Evolutionary conservation across 192 early-diverging fungal species (phyloP).

Genomic region (Spizellomyces punctatus): DNA sequence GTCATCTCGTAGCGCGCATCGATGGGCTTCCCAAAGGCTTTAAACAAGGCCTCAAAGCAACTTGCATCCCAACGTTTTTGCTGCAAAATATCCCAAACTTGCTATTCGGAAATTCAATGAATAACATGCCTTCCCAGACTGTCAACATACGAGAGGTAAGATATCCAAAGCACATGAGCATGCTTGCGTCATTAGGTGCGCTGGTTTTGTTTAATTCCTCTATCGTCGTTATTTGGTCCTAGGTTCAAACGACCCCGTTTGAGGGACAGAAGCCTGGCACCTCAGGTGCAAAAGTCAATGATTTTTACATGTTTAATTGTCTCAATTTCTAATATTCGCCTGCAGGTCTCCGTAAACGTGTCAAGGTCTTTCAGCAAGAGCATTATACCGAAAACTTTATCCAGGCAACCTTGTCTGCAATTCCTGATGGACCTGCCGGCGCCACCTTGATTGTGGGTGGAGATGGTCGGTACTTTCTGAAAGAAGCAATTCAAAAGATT

Average conservation of each 20-base stretch:
- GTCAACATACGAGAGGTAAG: neutral
- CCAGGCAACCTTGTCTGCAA: slow-evolving; percentile 79
- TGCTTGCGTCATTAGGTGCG: neutral
- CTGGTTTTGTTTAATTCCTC: slow-evolving; percentile 2
- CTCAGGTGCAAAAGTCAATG: slow-evolving; percentile 43
- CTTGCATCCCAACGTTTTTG: too few species aligned
- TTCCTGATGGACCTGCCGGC: slow-evolving; percentile 76
- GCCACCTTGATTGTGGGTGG: slow-evolving; percentile 92
- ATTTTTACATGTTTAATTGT: slow-evolving; percentile 9
- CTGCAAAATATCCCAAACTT: too few species aligned
- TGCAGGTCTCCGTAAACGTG: slow-evolving; percentile 89
- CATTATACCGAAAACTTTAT: slow-evolving; percentile 98
- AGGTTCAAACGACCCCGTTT: slow-evolving; percentile 72
- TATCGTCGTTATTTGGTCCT: neutral
- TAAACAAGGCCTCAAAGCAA: too few species aligned
- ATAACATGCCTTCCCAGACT: neutral
- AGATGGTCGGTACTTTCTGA: slow-evolving; percentile 89
- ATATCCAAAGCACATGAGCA: neutral
- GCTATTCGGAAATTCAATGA: neutral
- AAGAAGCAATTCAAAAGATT: slow-evolving; percentile 87
- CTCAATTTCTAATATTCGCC: neutral
- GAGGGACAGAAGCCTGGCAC: slow-evolving; percentile 98
- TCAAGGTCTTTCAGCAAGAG: slow-evolving; percentile 91
- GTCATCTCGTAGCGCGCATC: too few species aligned
- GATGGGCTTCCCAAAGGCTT: too few species aligned